Evolutionary conservation across 371 early-diverging fungal genomes (phyloP).

Genomic region (Mucor velutinosus): DNA sequence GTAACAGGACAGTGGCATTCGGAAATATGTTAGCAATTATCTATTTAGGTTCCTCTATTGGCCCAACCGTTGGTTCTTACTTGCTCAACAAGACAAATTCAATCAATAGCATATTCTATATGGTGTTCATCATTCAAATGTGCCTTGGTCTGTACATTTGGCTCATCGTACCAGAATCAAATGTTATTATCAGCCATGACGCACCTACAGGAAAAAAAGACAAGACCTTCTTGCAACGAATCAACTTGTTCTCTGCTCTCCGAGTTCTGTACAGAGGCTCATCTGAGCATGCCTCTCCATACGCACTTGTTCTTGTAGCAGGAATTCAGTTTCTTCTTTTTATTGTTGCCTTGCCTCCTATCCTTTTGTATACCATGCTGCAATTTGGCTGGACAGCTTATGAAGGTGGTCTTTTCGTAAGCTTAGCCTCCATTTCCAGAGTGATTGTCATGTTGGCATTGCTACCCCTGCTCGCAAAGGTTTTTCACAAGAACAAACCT

Average conservation of each 20-base stretch:
- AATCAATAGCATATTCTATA: conserved; percentile 36
- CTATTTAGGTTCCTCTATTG: conserved; percentile 31
- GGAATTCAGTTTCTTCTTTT: conserved; percentile 27
- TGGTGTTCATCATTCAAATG: conserved; percentile 6
- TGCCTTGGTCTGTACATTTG: not conserved
- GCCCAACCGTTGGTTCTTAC: conserved; percentile 21
- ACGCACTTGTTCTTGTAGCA: conserved; percentile 31
- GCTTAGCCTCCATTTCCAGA: conserved; percentile 22
- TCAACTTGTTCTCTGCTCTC: conserved; percentile 44
- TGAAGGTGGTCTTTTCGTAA: conserved; percentile 41
- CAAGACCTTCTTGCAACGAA: conserved; percentile 5
- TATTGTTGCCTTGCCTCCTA: conserved; percentile 34
- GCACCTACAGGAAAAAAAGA: not conserved
- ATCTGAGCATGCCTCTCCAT: conserved; percentile 5
- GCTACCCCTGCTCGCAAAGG: conserved; percentile 29
- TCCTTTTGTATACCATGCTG: conserved; percentile 47
- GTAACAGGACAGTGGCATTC: conserved; percentile 31
- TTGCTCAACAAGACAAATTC: conserved; percentile 24
- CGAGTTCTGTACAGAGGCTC: conserved; percentile 18
- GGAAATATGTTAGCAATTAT: conserved; percentile 35
- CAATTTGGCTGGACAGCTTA: conserved; percentile 47
- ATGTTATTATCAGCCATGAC: not conserved
- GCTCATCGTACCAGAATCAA: conserved; percentile 52
- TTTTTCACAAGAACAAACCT: conserved; percentile 12
- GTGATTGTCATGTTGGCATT: conserved; percentile 27